A percentile compares a stretch with the other conserved stretches of the same genome.
Conservation (phyloP, 2,329 filamentous ascomycete species). For the Stemphylium lycopersici region DNA sequence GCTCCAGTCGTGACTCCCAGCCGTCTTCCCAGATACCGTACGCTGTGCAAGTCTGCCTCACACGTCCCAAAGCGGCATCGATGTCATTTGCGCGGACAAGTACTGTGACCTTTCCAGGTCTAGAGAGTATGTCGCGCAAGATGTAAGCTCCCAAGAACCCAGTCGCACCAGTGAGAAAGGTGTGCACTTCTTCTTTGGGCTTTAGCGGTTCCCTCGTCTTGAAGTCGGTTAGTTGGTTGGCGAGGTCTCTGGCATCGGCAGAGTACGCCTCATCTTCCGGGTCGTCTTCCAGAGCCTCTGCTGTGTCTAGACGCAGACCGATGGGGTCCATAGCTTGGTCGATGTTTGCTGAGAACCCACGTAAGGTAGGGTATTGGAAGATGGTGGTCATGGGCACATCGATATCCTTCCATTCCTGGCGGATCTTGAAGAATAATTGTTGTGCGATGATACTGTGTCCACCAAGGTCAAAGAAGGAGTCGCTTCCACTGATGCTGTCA, state of each 20-base stretch:
- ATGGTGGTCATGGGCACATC: conserved; percentile 74
- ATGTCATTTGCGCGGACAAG: conserved; percentile 74
- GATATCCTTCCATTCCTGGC: conserved; percentile 64
- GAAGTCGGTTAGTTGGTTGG: conserved; percentile 53
- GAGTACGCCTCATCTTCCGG: conserved; percentile 60
- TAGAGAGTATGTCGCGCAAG: conserved; percentile 73
- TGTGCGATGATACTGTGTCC: conserved; percentile 83
- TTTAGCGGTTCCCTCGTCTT: conserved; percentile 50
- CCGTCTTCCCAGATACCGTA: conserved; percentile 79
- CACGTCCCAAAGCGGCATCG: conserved; percentile 66
- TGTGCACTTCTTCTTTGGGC: conserved; percentile 56
- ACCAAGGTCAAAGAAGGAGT: conserved; percentile 78
- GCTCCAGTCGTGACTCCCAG: conserved; percentile 70
- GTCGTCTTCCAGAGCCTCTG: conserved; percentile 51
- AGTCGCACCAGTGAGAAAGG: conserved; percentile 87
- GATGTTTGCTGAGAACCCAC: conserved; percentile 60
- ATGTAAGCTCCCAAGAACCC: conserved; percentile 88
- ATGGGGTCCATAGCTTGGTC: conserved; percentile 58
- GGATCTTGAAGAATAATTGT: conserved; percentile 75
- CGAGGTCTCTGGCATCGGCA: conserved; percentile 60
- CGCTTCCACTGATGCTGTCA: conserved; percentile 67
- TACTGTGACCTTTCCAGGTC: conserved; percentile 70
- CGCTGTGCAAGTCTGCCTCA: conserved; percentile 70
- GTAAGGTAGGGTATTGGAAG: conserved; percentile 69
- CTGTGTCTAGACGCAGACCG: conserved; percentile 52